Base-by-base conservation (phyloP, 208 protist species). In the Leishmania amazonensis region DNA sequence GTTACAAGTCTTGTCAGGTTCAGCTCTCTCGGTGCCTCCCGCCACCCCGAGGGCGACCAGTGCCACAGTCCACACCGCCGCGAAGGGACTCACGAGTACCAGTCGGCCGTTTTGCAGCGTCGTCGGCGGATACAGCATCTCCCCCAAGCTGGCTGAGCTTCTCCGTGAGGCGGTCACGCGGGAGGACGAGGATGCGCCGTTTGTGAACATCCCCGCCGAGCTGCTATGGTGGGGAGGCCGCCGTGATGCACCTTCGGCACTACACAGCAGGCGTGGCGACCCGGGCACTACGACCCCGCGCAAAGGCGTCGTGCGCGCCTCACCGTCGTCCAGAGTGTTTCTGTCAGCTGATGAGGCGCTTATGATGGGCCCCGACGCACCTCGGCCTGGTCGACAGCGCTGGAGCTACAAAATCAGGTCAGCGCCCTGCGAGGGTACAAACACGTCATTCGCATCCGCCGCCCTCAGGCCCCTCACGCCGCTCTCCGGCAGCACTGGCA, bases 291-390 rank as follows among this genome's bases (percentile, higher is more conserved):
- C 15, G 45, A 53, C 70, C 31, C 35, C 47, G 45, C 47, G 31
- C 70, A 51, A 74, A 6, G 45, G 38, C 45, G 45, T 53, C 45
- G 4, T 28, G 45, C 28, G n/a, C 3, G 45, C n/a, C 19, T 49
- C 76, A 19, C 76, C 21, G 31, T 62, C 7, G 45, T 40, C 49
- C 49, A 40, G 47, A 7, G 47, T 35, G 8, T 58, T 53, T 1
- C 62, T n/a, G 24, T 35, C 83, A 4, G 77, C 75, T 3, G 67
- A 53, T 47, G 83, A 77, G 9, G 68, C 83, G 57, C 73, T 86
- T 40, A 86, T 86, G 83, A 58, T 83, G n/a, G 83, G 83, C 67
- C 83, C 83, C 15, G 83, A 86, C 67, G 83, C 83, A 2, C 83
- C 83, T 1, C 78, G 77, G 17, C 77, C 81, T 8, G 8, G 19